phyloP scores from a whole-genome alignment of 805 yeast genomes.

The Saturnispora diversa region DNA sequence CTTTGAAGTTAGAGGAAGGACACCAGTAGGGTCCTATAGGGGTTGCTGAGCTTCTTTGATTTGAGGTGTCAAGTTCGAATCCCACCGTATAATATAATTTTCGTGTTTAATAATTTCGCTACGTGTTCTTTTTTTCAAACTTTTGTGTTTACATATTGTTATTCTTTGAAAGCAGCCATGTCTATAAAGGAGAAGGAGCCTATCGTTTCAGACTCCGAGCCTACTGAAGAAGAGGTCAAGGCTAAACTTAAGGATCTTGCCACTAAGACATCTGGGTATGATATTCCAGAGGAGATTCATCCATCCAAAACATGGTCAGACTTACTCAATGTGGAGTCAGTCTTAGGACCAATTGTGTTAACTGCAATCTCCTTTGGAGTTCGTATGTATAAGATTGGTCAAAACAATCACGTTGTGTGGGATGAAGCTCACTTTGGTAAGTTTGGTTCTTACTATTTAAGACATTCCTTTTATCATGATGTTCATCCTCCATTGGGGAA shows the following conservation, averaged over 20 bases:
- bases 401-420: slow-evolving; percentile 63
- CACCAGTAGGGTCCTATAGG: no score
- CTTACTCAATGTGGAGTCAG: slow-evolving; percentile 22
- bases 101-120: neutral
- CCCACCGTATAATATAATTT: neutral
- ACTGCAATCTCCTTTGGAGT: slow-evolving; percentile 64
- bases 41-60: neutral
- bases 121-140: slow-evolving; percentile 10
- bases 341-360: slow-evolving; percentile 51
- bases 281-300: slow-evolving; percentile 15
- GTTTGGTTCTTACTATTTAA: slow-evolving; percentile 85
- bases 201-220: slow-evolving; percentile 9
- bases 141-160: slow-evolving; percentile 1
- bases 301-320: slow-evolving; percentile 13
- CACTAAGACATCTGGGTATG: slow-evolving; percentile 11
- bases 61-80: neutral
- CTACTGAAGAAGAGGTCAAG: slow-evolving; percentile 28
- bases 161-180: neutral
- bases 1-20: no score
- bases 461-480: slow-evolving; percentile 86
- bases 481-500: slow-evolving; percentile 98
- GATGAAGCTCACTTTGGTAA: slow-evolving; percentile 94
- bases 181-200: slow-evolving; percentile 11
- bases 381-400: slow-evolving; percentile 58
- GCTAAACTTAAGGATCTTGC: slow-evolving; percentile 27